Base-by-base conservation (phyloP, 2,329 filamentous ascomycete species). In the Sporothrix sp. region DNA sequence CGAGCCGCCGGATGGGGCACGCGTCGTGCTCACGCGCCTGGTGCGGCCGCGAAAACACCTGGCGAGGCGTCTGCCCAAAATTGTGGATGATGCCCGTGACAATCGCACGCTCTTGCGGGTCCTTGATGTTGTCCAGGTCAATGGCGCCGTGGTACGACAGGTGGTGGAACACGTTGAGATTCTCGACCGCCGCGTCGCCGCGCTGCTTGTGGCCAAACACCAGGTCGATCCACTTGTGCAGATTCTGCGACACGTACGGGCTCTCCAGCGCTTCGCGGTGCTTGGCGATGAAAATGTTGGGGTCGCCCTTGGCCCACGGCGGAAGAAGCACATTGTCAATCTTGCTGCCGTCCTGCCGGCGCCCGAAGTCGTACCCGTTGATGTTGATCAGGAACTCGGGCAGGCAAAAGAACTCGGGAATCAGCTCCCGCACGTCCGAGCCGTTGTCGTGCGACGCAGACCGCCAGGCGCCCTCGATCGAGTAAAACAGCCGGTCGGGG, bases 11-110 rank as follows among this genome's bases (percentile, higher is more conserved):
- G 3, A 76, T 71, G 5, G 80, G 81, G 50, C 81, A 78, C 20
- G 78, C 72, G 4, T 76, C 68, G 51, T 85, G 77, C 57, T 95
- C 89, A 13, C 84, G 79, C n/a, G 78, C 69, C 3, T 85, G 82
- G 65, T 98, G 93, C 11, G 85, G 75, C 52, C 84, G 84, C 39
- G 81, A 78, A 64, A 97, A 98, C 14, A 97, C 85, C 64, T 98
- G 94, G 59, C 94, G 86, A 2, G 94, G 93, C 1, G 94, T 98
- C 65, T 98, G 93, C 0, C 93, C 93, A 65, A 98, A 98, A 60
- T 97, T 97, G 67, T 98, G 91, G 59, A 98, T 97, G 58, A 96
- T 95, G 30, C 88, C 88, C 49, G 95, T 96, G 0, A 89, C 91
- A 5, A 91, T 87, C 7, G 89, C 74, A 38, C 89, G 78, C 65